phyloP scores from a whole-genome alignment of 441 rosid species.

The Adansonia gregorii region DNA sequence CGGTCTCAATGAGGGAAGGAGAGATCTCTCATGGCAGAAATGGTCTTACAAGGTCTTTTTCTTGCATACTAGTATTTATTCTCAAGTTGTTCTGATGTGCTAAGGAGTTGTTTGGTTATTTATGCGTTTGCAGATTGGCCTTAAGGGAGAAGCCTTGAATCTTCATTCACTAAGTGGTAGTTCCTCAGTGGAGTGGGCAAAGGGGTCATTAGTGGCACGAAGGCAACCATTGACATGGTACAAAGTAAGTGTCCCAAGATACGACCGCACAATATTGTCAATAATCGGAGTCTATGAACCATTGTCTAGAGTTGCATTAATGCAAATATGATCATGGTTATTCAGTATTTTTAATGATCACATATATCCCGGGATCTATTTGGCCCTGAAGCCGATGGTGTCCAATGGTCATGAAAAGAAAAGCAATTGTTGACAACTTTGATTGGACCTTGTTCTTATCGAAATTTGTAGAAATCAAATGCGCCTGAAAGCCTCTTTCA shows the following conservation, averaged over 20 bases:
- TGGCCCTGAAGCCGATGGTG: background rate
- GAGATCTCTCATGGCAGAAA: slow-evolving; percentile 94
- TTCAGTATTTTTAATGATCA: background rate
- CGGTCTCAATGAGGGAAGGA: slow-evolving; percentile 76
- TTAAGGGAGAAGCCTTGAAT: slow-evolving; percentile 79
- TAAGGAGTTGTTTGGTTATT: slow-evolving; percentile 22
- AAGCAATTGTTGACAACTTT: background rate
- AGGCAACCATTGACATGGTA: slow-evolving; percentile 93
- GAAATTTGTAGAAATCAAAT: background rate
- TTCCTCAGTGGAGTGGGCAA: slow-evolving; percentile 87
- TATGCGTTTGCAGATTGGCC: slow-evolving; percentile 69
- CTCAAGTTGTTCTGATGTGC: background rate
- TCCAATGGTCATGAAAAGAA: background rate
- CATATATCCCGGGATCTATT: background rate
- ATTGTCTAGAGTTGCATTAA: slow-evolving; percentile 7
- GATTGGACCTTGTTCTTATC: background rate
- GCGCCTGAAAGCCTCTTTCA: background rate
- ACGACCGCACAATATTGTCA: background rate
- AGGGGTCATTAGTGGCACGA: slow-evolving; percentile 70
- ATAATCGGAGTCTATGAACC: background rate
- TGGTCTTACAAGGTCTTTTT: slow-evolving; percentile 82
- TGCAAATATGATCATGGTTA: slow-evolving; percentile 3
- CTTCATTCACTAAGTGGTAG: slow-evolving; percentile 91
- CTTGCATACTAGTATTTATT: background rate
- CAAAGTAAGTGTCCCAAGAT: slow-evolving; percentile 55